A percentile compares a stretch with the other conserved stretches of the same genome.
Evolutionary conservation across 164 flowering plant species (phyloP).

Genomic region (Saururus chinensis): DNA sequence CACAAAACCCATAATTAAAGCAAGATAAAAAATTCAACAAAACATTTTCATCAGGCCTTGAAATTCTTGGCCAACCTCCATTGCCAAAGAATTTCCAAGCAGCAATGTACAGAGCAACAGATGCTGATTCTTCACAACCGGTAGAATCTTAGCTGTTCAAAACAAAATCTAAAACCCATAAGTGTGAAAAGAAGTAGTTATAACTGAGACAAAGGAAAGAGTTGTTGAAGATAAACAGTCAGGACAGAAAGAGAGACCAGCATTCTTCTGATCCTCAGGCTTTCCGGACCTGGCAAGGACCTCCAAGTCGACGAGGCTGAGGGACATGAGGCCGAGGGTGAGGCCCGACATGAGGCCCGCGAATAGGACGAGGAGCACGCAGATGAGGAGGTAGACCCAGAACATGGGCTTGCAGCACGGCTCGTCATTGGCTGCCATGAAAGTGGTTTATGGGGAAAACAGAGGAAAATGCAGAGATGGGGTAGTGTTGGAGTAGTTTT

Average conservation of each 20-base stretch:
- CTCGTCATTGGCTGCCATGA: constrained; percentile 35
- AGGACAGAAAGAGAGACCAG: constrained; percentile 27
- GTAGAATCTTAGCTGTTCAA: constrained; percentile 38
- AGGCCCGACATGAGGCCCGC: constrained; percentile 65
- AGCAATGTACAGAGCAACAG: constrained; percentile 51
- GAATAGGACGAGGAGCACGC: constrained; percentile 30
- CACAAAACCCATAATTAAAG: neutral
- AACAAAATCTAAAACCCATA: neutral
- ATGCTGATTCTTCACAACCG: constrained; percentile 50
- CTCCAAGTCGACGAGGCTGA: constrained; percentile 57
- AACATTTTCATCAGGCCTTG: neutral
- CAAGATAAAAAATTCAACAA: neutral
- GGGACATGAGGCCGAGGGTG: constrained; percentile 57
- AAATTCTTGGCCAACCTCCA: constrained; percentile 32
- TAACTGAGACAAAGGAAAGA: neutral
- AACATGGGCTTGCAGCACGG: constrained; percentile 51
- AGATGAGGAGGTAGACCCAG: constrained; percentile 32
- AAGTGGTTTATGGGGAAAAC: neutral
- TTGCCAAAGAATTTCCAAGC: constrained; percentile 42
- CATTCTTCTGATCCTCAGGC: constrained; percentile 40
- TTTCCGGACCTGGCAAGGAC: constrained; percentile 44
- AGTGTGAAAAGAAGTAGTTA: neutral
- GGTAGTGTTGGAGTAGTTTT: neutral
- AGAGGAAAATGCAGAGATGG: neutral
- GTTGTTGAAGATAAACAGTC: neutral